phyloP scores from a whole-genome alignment of 371 early-diverging fungal species.

The Mucor saturninus region DNA sequence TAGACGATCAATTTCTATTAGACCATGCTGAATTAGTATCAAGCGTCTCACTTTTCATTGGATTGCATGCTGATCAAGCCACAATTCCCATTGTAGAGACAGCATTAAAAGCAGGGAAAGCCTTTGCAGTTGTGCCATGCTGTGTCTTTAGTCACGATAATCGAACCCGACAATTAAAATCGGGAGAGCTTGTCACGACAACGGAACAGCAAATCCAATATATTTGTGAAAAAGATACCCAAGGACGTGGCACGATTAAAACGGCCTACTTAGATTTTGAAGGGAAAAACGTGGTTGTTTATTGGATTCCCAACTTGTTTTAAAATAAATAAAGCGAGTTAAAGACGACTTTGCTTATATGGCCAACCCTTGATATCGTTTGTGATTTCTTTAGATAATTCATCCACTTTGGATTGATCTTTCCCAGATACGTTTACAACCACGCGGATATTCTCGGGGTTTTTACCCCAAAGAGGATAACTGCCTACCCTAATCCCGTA shows the following conservation, averaged over 20 bases:
- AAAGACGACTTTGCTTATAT: constrained; percentile 17
- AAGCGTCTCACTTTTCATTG: constrained; percentile 45
- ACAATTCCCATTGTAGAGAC: constrained; percentile 63
- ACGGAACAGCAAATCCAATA: constrained; percentile 61
- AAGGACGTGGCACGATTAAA: constrained; percentile 30
- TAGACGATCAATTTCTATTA: constrained; percentile 50
- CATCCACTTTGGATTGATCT: constrained; percentile 33
- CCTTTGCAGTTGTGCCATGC: constrained; percentile 67
- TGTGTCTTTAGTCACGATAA: constrained; percentile 65
- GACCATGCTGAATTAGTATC: constrained; percentile 35
- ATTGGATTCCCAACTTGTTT: constrained; percentile 46
- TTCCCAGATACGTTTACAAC: constrained; percentile 51
- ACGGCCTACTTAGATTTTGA: constrained; percentile 61
- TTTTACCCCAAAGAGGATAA: constrained; percentile 58
- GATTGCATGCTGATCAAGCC: constrained; percentile 66
- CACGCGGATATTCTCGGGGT: constrained; percentile 22
- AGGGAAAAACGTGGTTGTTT: constrained; percentile 62
- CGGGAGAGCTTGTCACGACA: constrained; percentile 49
- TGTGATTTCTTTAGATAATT: constrained; percentile 19
- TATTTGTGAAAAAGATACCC: constrained; percentile 48
- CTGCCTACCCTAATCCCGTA: constrained; percentile 60
- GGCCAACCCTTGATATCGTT: constrained; percentile 32
- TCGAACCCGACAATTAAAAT: constrained; percentile 40
- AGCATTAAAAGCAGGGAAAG: constrained; percentile 49
- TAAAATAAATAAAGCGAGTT: not conserved